Evolutionary conservation across 352 stramenopile species (phyloP).

Genomic region (Elongisporangium prolatum): DNA sequence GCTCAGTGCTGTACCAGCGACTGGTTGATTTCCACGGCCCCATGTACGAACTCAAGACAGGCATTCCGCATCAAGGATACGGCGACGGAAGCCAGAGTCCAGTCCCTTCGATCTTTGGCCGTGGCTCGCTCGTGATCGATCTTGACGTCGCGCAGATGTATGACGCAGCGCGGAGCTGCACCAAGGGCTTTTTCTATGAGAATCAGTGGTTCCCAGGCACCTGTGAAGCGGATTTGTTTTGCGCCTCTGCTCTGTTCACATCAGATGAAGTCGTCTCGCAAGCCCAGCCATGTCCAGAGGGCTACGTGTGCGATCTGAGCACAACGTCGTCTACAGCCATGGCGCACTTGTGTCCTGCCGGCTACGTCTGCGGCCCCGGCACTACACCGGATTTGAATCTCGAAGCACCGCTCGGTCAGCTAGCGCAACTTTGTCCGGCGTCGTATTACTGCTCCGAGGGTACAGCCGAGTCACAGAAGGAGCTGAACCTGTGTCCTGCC

Average conservation of each 20-base stretch:
- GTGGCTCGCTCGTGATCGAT: constrained; percentile 85
- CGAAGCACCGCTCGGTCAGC: constrained; percentile 83
- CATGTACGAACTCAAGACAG: constrained; percentile 90
- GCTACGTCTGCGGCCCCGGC: constrained; percentile 92
- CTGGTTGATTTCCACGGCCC: constrained; percentile 94
- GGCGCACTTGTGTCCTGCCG: constrained; percentile 77
- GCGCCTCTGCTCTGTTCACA: constrained; percentile 34
- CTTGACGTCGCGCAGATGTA: constrained; percentile 78
- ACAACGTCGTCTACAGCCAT: constrained; percentile 83
- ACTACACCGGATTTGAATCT: constrained; percentile 93
- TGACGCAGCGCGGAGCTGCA: constrained; percentile 92
- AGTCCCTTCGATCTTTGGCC: constrained; percentile 78
- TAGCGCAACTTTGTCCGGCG: constrained; percentile 85
- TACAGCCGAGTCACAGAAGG: constrained; percentile 82
- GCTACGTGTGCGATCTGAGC: constrained; percentile 92
- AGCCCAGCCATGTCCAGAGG: constrained; percentile 90
- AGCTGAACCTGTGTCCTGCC: constrained; percentile 72
- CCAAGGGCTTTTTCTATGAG: constrained; percentile 84
- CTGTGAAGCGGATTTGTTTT: constrained; percentile 96
- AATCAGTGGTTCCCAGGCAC: constrained; percentile 94
- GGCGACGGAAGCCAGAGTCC: constrained; percentile 73
- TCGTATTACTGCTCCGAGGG: constrained; percentile 86
- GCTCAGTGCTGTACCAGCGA: constrained; percentile 91
- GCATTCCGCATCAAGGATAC: constrained; percentile 93
- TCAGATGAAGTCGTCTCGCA: constrained; percentile 47